Percentiles rank a stretch among this genome's conserved stretches.
Conservation (phyloP, 2,329 filamentous ascomycete species). For the Colletotrichum tofieldiae region DNA sequence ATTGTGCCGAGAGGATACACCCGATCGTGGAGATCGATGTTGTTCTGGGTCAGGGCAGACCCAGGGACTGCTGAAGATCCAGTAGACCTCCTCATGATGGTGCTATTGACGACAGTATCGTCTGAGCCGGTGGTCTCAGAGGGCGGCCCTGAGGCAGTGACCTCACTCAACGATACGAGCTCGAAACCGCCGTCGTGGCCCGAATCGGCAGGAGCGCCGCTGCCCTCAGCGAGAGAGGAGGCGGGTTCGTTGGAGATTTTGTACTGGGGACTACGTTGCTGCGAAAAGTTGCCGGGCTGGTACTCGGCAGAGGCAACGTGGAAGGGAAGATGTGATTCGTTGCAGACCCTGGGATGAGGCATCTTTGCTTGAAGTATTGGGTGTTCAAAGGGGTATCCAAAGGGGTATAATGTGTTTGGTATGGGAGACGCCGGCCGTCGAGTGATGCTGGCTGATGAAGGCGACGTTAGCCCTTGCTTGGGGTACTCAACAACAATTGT, state of each 20-base stretch:
- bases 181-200: constrained; percentile 5
- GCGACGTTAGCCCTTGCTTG: constrained; percentile 1
- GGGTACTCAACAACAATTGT: too few species aligned
- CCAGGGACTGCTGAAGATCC: not conserved
- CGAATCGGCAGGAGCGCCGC: not conserved
- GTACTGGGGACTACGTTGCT: constrained; percentile 30
- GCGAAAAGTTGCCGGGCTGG: constrained; percentile 16
- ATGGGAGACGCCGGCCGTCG: not conserved
- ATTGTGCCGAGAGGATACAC: constrained; percentile 11
- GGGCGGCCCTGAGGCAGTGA: not conserved
- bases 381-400: not conserved
- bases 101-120: constrained; percentile 15
- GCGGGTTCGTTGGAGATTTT: constrained; percentile 30
- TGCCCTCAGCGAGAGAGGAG: constrained; percentile 19
- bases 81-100: not conserved
- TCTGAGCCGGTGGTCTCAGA: constrained; percentile 25
- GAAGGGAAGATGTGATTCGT: not conserved
- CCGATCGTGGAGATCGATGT: constrained; percentile 28
- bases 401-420: not conserved
- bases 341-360: constrained; percentile 11
- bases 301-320: not conserved
- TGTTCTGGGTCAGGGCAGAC: constrained; percentile 22
- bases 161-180: not conserved
- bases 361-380: not conserved
- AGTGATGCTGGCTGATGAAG: constrained; percentile 11